Evolutionary conservation across 148 eudicot species (phyloP).

Genomic region (Chenopodium berlandieri): DNA sequence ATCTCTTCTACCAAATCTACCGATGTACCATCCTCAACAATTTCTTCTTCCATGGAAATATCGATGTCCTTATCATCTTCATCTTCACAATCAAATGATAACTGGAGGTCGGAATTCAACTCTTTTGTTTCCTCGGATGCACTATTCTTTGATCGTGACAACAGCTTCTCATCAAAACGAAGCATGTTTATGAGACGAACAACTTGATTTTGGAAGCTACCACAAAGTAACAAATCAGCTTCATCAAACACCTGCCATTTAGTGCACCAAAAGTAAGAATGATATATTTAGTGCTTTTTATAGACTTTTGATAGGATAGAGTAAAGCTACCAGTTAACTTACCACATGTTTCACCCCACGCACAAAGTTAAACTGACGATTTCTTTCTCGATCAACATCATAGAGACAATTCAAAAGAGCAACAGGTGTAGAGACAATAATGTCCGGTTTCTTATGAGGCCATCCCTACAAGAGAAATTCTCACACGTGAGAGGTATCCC

Average conservation of each 20-base stretch:
- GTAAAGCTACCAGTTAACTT: conserved; percentile 19
- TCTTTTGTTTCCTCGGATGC: conserved; percentile 28
- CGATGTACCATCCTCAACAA: conserved; percentile 22
- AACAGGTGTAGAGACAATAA: conserved; percentile 84
- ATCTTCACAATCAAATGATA: conserved; percentile 32
- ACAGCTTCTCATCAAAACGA: conserved; percentile 85
- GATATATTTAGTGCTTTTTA: neutral
- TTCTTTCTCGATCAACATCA: conserved; percentile 68
- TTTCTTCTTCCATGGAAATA: conserved; percentile 29
- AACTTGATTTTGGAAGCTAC: conserved; percentile 90
- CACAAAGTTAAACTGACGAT: conserved; percentile 54
- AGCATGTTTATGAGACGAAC: conserved; percentile 85
- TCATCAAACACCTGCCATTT: conserved; percentile 87
- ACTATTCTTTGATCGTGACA: conserved; percentile 45
- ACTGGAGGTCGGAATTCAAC: conserved; percentile 27
- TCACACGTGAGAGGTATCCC: conserved; percentile 13
- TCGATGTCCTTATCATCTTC: conserved; percentile 33
- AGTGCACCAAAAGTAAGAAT: conserved; percentile 6
- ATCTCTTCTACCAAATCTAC: conserved; percentile 30
- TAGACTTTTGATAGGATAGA: neutral
- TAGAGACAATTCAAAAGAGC: conserved; percentile 84
- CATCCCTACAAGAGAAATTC: conserved; percentile 40
- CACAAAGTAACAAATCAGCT: conserved; percentile 90
- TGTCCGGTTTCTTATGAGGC: conserved; percentile 70
- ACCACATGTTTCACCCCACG: conserved; percentile 84